Conservation (phyloP, 179 eudicot species). For the Monotropa hypopitys region DNA sequence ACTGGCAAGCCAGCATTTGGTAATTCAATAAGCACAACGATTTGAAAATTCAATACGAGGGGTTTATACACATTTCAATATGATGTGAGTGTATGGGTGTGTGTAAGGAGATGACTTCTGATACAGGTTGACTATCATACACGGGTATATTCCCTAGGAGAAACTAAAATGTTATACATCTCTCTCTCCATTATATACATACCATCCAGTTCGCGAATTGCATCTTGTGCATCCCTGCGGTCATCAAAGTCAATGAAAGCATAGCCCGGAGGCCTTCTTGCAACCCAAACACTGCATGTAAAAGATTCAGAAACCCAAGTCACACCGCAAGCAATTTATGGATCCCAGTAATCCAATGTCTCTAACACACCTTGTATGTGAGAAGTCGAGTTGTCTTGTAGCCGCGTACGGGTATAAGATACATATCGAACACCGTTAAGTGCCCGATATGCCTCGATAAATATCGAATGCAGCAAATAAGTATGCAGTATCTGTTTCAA, state of each 20-base stretch:
- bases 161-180: neutral
- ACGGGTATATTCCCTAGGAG: neutral
- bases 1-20: neutral
- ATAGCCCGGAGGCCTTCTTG: conserved; percentile 92
- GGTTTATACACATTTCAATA: neutral
- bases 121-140: neutral
- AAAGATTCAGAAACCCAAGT: neutral
- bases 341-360: no score
- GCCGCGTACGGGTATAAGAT: no score
- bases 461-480: no score
- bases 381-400: neutral
- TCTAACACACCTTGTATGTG: no score
- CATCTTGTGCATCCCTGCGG: conserved; percentile 82
- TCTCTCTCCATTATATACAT: neutral
- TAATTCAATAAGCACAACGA: neutral
- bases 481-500: no score
- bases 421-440: no score
- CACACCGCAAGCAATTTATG: neutral
- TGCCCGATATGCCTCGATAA: no score
- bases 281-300: conserved; percentile 84
- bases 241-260: conserved; percentile 95
- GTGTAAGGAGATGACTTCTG: neutral
- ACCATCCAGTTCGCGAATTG: conserved; percentile 83
- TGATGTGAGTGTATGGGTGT: no score
- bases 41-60: neutral